A percentile compares a stretch with the other conserved stretches of the same genome.
Evolutionary conservation across 1,284 basidiomycete species (phyloP).

Genomic region (Naganishia sp.): DNA sequence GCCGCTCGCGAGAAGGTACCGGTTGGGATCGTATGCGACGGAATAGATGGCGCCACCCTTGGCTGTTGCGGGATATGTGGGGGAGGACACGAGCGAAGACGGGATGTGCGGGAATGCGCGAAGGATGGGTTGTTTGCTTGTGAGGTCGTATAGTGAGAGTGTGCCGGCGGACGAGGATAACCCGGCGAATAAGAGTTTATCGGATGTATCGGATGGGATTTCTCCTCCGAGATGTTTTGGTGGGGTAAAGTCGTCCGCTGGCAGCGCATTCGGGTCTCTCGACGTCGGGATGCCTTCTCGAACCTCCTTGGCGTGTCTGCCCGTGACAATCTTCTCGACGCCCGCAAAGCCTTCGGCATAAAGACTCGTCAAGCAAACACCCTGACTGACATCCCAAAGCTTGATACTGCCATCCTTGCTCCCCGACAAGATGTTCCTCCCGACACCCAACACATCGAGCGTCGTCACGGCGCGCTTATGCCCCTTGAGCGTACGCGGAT

Average conservation of each 20-base stretch:
- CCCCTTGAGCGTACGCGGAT: conserved; percentile 64
- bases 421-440: conserved; percentile 63
- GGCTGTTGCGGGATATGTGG: conserved; percentile 28
- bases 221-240: conserved; percentile 35
- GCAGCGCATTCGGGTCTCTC: neutral
- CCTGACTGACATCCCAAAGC: conserved; percentile 71
- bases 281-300: conserved; percentile 11
- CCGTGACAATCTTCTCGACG: conserved; percentile 41
- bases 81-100: conserved; percentile 34
- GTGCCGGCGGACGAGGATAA: conserved; percentile 62
- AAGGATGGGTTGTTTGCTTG: conserved; percentile 58
- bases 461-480: conserved; percentile 64
- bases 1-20: conserved; percentile 63
- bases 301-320: conserved; percentile 40
- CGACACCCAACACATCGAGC: conserved; percentile 64
- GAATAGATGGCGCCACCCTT: conserved; percentile 57
- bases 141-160: conserved; percentile 63
- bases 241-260: neutral
- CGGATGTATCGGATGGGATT: conserved; percentile 56
- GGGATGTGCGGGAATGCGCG: conserved; percentile 49
- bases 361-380: conserved; percentile 56
- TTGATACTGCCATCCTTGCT: conserved; percentile 69
- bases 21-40: conserved; percentile 57
- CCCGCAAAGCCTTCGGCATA: conserved; percentile 37
- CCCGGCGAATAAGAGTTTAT: conserved; percentile 61